Percentiles rank a stretch among this genome's conserved stretches.
phyloP scores from a whole-genome alignment of 2,329 filamentous ascomycete genomes.

The Penicillium concentricum region DNA sequence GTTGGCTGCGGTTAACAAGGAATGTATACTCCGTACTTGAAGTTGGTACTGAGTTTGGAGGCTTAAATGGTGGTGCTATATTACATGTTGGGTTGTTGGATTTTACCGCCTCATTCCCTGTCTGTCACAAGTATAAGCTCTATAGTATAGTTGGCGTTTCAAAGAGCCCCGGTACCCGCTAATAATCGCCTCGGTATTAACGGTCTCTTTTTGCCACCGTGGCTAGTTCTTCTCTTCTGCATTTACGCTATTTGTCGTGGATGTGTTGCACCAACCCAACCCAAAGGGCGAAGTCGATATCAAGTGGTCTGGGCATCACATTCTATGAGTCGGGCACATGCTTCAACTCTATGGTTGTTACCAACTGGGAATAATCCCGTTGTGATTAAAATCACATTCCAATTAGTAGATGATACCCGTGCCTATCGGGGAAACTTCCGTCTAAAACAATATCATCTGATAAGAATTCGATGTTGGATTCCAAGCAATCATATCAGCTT shows the following conservation, averaged over 20 bases:
- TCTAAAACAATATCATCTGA: background rate
- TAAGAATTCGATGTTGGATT: background rate
- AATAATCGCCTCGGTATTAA: too few species aligned
- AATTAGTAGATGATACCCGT: background rate
- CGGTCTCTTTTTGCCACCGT: background rate
- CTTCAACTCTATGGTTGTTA: background rate
- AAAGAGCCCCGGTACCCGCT: background rate
- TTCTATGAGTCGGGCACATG: background rate
- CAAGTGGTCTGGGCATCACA: too few species aligned
- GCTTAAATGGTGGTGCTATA: background rate
- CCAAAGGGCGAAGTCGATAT: background rate
- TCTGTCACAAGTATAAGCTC: background rate
- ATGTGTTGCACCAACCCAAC: background rate
- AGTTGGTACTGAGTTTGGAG: background rate
- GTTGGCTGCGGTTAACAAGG: background rate
- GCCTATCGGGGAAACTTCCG: background rate
- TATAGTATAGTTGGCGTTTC: background rate
- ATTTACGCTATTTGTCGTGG: background rate
- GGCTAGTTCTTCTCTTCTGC: background rate
- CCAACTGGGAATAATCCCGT: background rate
- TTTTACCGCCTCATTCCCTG: background rate
- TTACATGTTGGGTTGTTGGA: too few species aligned
- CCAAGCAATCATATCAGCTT: background rate
- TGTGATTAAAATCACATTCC: background rate
- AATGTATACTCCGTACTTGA: background rate